Conservation (phyloP, 2,329 filamentous ascomycete species). For the Talaromyces islandicus region DNA sequence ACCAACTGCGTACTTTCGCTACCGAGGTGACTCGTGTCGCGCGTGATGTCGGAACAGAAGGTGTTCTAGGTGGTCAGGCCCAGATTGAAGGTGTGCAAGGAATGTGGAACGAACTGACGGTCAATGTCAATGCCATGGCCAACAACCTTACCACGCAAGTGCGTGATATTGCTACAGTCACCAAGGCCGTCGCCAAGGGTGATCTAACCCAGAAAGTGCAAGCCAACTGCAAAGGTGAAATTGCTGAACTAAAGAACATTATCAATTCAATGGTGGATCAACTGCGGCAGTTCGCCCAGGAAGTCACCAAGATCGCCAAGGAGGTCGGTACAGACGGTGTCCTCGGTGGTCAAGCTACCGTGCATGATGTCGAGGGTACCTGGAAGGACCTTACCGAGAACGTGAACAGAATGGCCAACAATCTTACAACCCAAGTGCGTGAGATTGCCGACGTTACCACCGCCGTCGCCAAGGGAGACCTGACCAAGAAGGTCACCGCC, state of each 20-base stretch:
- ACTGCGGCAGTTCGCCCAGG: constrained; percentile 85
- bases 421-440: constrained; percentile 89
- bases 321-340: constrained; percentile 92
- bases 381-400: constrained; percentile 91
- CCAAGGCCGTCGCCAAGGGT: constrained; percentile 65
- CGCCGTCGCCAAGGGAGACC: constrained; percentile 82
- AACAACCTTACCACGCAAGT: constrained; percentile 82
- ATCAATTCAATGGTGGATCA: constrained; percentile 99
- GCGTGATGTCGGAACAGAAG: constrained; percentile 73
- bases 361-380: constrained; percentile 89
- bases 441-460: constrained; percentile 94
- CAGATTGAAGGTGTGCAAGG: constrained; percentile 74
- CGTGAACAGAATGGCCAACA: constrained; percentile 96
- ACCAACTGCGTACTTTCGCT: constrained; percentile 71
- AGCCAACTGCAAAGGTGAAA: constrained; percentile 82
- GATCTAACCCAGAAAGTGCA: constrained; percentile 93
- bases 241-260: constrained; percentile 84
- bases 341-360: constrained; percentile 83
- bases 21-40: constrained; percentile 75
- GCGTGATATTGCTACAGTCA: constrained; percentile 78
- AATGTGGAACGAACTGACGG: constrained; percentile 78
- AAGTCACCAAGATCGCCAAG: constrained; percentile 87
- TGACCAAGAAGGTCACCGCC: constrained; percentile 88
- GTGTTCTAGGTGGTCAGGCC: constrained; percentile 70
- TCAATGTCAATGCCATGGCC: constrained; percentile 79